Base-by-base conservation (phyloP, 192 early-diverging fungal genomes). In the Rhizophlyctis rosea region DNA sequence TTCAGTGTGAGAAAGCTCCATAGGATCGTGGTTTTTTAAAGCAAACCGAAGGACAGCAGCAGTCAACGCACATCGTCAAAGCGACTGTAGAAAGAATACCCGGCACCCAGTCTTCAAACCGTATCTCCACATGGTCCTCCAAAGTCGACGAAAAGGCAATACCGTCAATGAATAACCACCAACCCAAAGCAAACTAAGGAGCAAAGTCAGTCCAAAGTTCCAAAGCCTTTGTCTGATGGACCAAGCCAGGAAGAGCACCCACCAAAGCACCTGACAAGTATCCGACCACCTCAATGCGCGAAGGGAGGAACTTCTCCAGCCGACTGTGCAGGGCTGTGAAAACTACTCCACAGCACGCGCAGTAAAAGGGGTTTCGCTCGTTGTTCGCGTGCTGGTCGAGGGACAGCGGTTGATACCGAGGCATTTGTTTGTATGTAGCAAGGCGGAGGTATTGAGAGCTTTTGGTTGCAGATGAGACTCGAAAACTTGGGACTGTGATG, bases 111-210 rank as follows among this genome's bases (percentile, higher is more conserved):
- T 82, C 80, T 59, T 78, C 80, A 57, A 82, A 77, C 4, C 57
- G 28, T 28, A 69, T 62, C 14, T 21, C 13, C 14, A 60, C 55
- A 21, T 71, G 62, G 32, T 47, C 39, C 29, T 69, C 51, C 16
- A 62, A 68, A 4, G 68, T 67, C 3, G 59, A 24, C 30, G 64
- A 55, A 52, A 60, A 81, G 27, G 61, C 59, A 27, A 68, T 59
- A 4, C 74, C 79, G 66, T 81, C 79, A 50, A 81, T 73, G 56
- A 81, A 81, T 1, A 76, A 25, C 79, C 79, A 81, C 79, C 79
- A 81, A 3, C 60, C 79, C 1, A 81, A 2, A 3, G 76, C 73
- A 68, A 81, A 81, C 67, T 73, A 57, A 59, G 3, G n/a, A n/a
- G n/a, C n/a, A n/a, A n/a, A 1, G 50, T 9, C 18, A 64, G 50